These are phyloP conservation scores for Prunus mume DNA, from an alignment of 306 rosid genomes.

Conservation along the genomic window DNA sequence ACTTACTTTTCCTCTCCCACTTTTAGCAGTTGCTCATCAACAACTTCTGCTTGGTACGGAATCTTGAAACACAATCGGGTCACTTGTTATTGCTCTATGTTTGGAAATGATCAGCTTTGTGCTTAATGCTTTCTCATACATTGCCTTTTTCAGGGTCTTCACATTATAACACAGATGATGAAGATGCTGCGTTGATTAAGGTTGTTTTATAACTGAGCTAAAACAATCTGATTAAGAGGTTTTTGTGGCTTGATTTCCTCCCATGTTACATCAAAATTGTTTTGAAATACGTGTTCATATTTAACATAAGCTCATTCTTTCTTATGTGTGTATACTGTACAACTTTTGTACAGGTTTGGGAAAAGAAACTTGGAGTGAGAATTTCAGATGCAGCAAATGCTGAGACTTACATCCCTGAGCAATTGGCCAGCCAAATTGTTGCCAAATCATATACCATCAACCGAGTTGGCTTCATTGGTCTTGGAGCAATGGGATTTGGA, in stretches of 20 bases:
- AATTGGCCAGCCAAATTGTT: constrained; percentile 56
- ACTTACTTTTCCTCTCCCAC: constrained; percentile 82
- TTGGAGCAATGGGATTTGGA: constrained; percentile 99
- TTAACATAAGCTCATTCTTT: constrained; percentile 1
- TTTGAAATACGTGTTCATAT: constrained; percentile 3
- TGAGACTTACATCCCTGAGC: constrained; percentile 64
- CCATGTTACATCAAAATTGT: constrained; percentile 13
- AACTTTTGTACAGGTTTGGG: constrained; percentile 60
- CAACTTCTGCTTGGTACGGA: constrained; percentile 75
- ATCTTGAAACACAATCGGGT: constrained; percentile 14
- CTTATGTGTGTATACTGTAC: constrained; percentile 1
- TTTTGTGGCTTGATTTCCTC: not conserved
- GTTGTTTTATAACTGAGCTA: constrained; percentile 35
- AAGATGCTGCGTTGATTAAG: constrained; percentile 49
- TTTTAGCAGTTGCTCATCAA: constrained; percentile 78
- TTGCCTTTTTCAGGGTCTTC: constrained; percentile 59
- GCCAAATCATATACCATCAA: constrained; percentile 43
- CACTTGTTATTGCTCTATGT: constrained; percentile 18
- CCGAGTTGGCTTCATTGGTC: constrained; percentile 89
- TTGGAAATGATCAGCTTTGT: constrained; percentile 24
- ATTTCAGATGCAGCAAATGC: constrained; percentile 66
- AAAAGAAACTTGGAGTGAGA: constrained; percentile 61
- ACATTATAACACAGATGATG: constrained; percentile 37
- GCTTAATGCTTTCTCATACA: constrained; percentile 15
- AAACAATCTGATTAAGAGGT: constrained; percentile 9